Evolutionary conservation across 305 asterid species (phyloP).

Genomic region (Plantago lanceolata): DNA sequence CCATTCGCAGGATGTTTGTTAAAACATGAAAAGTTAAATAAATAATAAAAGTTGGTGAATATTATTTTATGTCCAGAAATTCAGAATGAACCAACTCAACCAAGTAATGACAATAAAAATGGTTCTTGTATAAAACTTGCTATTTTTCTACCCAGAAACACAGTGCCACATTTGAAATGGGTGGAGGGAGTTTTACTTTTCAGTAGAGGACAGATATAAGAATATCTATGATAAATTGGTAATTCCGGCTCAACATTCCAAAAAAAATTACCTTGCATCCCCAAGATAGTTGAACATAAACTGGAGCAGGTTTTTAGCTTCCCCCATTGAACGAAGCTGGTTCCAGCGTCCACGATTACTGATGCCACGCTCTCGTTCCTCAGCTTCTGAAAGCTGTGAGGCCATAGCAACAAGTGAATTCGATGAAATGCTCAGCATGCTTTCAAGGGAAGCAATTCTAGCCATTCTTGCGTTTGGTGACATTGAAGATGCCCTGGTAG

Average conservation of each 20-base stretch:
- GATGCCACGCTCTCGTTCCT: slow-evolving; percentile 87
- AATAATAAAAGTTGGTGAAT: no score
- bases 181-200: no score
- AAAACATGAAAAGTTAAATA: no score
- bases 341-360: slow-evolving; percentile 89
- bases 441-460: slow-evolving; percentile 90
- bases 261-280: slow-evolving; percentile 62
- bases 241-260: background rate
- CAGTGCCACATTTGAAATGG: no score
- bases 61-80: no score
- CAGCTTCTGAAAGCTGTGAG: slow-evolving; percentile 99
- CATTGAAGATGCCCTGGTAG: slow-evolving; percentile 81
- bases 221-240: background rate
- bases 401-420: slow-evolving; percentile 98
- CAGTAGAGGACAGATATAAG: background rate
- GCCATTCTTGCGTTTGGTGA: slow-evolving; percentile 90
- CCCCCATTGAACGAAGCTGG: slow-evolving; percentile 97
- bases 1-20: no score
- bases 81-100: no score
- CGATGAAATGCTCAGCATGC: slow-evolving; percentile 89
- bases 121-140: no score
- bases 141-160: no score
- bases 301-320: slow-evolving; percentile 83
- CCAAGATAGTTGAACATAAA: slow-evolving; percentile 81
- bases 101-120: no score